Evolutionary conservation across 208 protist species (phyloP).

Genomic region (Tetramitus jugosus): DNA sequence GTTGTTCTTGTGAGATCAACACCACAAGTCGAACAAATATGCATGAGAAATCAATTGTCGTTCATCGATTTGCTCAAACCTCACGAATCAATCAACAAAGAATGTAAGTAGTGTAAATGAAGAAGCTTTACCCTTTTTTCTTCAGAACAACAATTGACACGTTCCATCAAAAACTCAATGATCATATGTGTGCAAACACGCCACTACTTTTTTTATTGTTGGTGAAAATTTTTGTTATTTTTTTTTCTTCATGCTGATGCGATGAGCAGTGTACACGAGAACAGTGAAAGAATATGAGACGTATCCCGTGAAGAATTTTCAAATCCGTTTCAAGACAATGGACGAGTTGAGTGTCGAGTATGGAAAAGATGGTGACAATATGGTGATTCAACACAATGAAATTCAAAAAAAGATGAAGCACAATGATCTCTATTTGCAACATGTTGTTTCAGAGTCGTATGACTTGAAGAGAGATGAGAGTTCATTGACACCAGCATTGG

Average conservation of each 20-base stretch:
- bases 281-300: neutral
- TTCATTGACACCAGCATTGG: neutral
- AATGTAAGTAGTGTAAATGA: neutral
- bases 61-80: slow-evolving; percentile 12
- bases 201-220: neutral
- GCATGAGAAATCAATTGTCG: neutral
- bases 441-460: neutral
- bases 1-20: neutral
- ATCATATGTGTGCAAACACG: neutral
- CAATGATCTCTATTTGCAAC: neutral
- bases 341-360: neutral
- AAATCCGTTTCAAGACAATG: neutral
- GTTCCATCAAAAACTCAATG: neutral
- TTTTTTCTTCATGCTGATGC: neutral
- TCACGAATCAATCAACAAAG: neutral
- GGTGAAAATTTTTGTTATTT: too few relatives aligned
- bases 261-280: neutral
- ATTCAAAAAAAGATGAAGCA: neutral
- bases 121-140: too few relatives aligned
- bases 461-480: neutral
- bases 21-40: neutral
- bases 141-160: too few relatives aligned
- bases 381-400: neutral
- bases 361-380: neutral
- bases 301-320: neutral